These are phyloP conservation scores for Scytalidium lignicola DNA, from an alignment of 2,329 filamentous ascomycete species.

Conservation along the genomic window DNA sequence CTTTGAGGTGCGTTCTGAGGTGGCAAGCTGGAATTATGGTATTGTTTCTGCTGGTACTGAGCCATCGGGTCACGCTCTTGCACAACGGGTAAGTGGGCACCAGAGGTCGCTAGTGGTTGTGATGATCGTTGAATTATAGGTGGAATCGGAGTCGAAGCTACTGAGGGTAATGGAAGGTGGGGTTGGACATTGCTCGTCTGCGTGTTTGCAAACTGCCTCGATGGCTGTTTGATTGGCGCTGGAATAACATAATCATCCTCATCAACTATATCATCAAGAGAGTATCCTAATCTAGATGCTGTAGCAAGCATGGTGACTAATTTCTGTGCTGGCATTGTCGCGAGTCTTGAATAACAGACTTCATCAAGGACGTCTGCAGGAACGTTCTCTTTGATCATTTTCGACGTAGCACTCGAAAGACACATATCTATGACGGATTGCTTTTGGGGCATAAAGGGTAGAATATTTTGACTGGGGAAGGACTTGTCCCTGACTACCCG, in stretches of 20 bases:
- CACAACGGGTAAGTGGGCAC: conserved; percentile 5
- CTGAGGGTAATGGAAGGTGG: not conserved
- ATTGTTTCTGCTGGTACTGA: not conserved
- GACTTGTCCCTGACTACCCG: conserved; percentile 16
- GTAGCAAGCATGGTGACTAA: conserved; percentile 21
- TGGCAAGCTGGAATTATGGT: not conserved
- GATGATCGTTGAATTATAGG: not conserved
- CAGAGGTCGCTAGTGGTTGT: not conserved
- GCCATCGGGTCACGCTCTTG: conserved; percentile 8
- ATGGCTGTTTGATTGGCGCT: conserved; percentile 5
- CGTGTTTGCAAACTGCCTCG: conserved; percentile 1
- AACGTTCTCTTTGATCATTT: conserved; percentile 11
- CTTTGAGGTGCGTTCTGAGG: not conserved
- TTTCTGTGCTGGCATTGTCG: conserved; percentile 14
- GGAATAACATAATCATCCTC: conserved; percentile 18
- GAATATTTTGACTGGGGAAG: conserved; percentile 13
- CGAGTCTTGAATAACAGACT: conserved; percentile 12
- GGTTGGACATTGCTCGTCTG: conserved; percentile 5
- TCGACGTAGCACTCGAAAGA: conserved; percentile 8
- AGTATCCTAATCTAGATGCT: conserved; percentile 21
- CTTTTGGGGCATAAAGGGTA: conserved; percentile 9
- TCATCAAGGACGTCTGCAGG: conserved; percentile 17
- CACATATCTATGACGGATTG: conserved; percentile 12
- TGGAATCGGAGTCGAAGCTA: too few relatives aligned
- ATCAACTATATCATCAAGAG: conserved; percentile 21